These are phyloP conservation scores for Claviceps sp. DNA, from an alignment of 2,329 filamentous ascomycete genomes.

Conservation along the genomic window DNA sequence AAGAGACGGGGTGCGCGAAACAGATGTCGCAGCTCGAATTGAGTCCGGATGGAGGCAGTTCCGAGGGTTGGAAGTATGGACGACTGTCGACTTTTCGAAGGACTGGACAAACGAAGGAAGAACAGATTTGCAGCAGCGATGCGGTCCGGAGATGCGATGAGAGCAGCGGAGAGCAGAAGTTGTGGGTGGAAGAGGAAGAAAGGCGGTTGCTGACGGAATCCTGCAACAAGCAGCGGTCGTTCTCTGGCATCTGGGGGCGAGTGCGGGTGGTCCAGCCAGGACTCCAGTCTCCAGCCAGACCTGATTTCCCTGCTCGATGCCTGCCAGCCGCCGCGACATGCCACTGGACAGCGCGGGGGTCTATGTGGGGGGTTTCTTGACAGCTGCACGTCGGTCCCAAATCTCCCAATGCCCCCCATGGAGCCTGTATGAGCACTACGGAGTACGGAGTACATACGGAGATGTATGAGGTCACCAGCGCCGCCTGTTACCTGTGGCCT, in stretches of 20 bases:
- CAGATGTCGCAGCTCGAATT: background rate
- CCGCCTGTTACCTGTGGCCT: background rate
- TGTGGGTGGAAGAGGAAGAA: background rate
- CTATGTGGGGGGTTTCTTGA: background rate
- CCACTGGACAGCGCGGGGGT: background rate
- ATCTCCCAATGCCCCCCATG: no score
- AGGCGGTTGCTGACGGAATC: background rate
- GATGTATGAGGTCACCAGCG: slow-evolving; percentile 3
- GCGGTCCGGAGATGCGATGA: background rate
- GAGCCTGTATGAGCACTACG: no score
- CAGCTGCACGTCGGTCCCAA: background rate
- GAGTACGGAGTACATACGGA: background rate
- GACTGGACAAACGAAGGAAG: background rate
- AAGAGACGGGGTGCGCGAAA: background rate
- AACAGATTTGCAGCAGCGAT: background rate
- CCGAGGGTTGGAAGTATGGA: background rate
- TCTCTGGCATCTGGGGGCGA: no score
- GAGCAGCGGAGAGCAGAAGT: background rate
- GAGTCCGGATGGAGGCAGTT: background rate
- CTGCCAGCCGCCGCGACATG: background rate
- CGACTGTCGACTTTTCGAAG: background rate
- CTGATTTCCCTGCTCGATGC: background rate
- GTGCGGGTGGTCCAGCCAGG: no score
- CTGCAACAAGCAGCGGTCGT: no score
- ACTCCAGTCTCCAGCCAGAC: no score